Base-by-base conservation (phyloP, 2,329 filamentous ascomycete species). In the Stagonosporopsis tanaceti region DNA sequence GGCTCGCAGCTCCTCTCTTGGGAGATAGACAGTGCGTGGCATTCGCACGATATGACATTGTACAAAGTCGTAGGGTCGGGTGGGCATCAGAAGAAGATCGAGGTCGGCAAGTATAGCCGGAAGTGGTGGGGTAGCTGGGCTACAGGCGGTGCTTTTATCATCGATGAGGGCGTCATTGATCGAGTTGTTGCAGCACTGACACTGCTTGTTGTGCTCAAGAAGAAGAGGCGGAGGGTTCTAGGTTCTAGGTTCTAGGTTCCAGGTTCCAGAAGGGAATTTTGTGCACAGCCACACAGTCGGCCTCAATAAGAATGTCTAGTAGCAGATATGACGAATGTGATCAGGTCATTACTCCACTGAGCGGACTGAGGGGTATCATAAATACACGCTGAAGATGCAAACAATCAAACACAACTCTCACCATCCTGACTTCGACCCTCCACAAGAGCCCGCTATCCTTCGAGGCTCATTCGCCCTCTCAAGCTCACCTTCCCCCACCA, bases 201-300 rank as follows among this genome's bases (percentile, higher is more conserved):
- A 22, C 34, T 47, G 6, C 6, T 47, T 11, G n/a, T 38, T 27
- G 22, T 47, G 6, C 22, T 47, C 15, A 38, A 47, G 34, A 47
- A 47, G 34, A 47, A 47, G 34, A 38, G 45, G 24, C 45, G 38
- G 45, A 47, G 45, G 14, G 20, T 22, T 12, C n/a, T n/a, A n/a
- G n/a, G 45, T 2, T 1, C 32, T 15, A 2, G 34, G 9, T 37
- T 30, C 8, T 27, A 8, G 8, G 25, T 27, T 27, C 4, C 3
- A 3, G 25, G 6, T 27, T 27, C 4, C 8, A 27, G 25, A 27
- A 6, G 3, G 28, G 7, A 30, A 9, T 12, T 11, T 30, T 12
- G 28, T 12, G 8, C 8, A 30, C 3, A 12, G 28, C 11, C 28
- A 9, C 28, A 9, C 28, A 30, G 9, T 12, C 3, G 11, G 28